Base-by-base conservation (phyloP, 768 basidiomycete genomes). In the Calocera viscosa region DNA sequence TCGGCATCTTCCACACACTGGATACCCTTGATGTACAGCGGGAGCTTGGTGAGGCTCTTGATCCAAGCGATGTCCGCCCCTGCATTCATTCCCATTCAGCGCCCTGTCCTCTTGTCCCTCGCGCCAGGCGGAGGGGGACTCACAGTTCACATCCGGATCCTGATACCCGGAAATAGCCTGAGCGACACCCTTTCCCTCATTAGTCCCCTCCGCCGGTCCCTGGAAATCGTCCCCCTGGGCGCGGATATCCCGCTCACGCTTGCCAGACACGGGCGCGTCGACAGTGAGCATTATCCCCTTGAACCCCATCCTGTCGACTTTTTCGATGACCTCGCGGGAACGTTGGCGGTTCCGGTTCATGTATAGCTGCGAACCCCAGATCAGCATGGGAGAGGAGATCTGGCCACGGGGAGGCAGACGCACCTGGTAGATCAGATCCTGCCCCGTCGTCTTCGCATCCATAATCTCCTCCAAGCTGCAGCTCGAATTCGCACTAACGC, bases 11-110 rank as follows among this genome's bases (percentile, higher is more conserved):
- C 70, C 33, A 71, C 70, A 14, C 72, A 43, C 39, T 3, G 69
- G 65, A 19, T 43, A 82, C 89, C 89, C 81, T 91, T 91, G 64
- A 91, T 78, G 38, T 87, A 84, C 67, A 91, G 82, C 5, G 88
- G 87, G 66, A 90, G 76, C 64, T 79, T 85, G 24, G 89, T 88
- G 24, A 87, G 73, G n/a, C 80, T 80, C 53, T 72, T 73, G 69
- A 77, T 74, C 75, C 75, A 76, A 0, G 63, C 66, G 64, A 77
- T 71, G 53, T 77, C 76, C 26, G 73, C 71, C 76, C 76, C 76
- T 26, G 19, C 53, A 26, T n/a, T n/a, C n/a, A n/a, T n/a, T n/a
- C n/a, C n/a, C n/a, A n/a, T n/a, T n/a, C n/a, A n/a, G n/a, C n/a
- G n/a, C n/a, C n/a, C n/a, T n/a, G n/a, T n/a, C n/a, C n/a, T n/a